Evolutionary conservation across 176 grass and related monocot species (phyloP).

Genomic region (Pontederia paniculata): DNA sequence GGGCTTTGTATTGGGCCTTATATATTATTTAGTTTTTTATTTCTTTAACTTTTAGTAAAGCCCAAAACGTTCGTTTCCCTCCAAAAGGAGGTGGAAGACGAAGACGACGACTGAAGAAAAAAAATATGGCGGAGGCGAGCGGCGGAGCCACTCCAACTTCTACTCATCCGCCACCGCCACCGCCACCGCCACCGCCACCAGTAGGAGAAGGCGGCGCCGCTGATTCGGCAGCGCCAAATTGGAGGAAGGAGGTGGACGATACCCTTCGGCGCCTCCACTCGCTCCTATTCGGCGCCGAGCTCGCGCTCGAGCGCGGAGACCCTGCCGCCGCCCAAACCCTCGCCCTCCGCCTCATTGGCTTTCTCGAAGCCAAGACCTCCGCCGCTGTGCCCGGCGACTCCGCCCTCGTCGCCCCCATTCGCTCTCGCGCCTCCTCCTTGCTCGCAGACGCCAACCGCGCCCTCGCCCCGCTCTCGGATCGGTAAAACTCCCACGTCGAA

Average conservation of each 20-base stretch:
- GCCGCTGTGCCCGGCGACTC: slow-evolving; percentile 13
- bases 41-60: no score
- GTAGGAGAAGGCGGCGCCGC: not conserved
- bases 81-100: no score
- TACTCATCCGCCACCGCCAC: no score
- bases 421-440: slow-evolving; percentile 29
- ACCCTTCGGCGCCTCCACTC: slow-evolving; percentile 50
- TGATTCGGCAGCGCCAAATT: slow-evolving; percentile 17
- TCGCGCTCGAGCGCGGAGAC: slow-evolving; percentile 52
- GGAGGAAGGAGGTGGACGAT: slow-evolving; percentile 49
- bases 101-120: no score
- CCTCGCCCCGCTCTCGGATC: slow-evolving; percentile 27
- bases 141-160: no score
- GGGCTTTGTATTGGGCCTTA: no score
- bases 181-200: no score
- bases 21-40: no score
- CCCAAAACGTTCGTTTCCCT: no score
- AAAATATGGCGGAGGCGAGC: no score
- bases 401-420: slow-evolving; percentile 46
- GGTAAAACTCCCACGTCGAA: no score
- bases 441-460: slow-evolving; percentile 41
- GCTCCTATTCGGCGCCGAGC: slow-evolving; percentile 61
- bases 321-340: slow-evolving; percentile 39
- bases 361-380: slow-evolving; percentile 45
- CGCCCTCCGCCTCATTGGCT: slow-evolving; percentile 78